Percentiles rank a stretch among this genome's conserved stretches.
Conservation (phyloP, 495 filamentous ascomycete genomes). For the Sordaria brevicollis region DNA sequence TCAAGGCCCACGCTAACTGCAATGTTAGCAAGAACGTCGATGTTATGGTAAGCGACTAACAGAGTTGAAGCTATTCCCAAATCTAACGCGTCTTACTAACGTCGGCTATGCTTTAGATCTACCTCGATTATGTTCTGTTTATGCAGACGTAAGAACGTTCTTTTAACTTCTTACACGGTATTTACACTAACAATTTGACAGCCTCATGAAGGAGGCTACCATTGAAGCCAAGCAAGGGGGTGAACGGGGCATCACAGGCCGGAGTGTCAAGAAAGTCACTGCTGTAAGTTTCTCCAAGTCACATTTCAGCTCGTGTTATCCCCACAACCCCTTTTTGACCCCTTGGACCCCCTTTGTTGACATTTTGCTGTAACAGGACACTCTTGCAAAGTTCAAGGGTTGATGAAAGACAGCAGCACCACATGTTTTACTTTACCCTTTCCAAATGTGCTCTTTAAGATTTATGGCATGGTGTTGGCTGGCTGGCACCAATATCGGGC, state of each 20-base stretch:
- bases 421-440: too few relatives aligned
- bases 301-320: not conserved
- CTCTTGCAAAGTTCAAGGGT: slow-evolving; percentile 69
- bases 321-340: not conserved
- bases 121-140: slow-evolving; percentile 83
- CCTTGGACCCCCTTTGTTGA: slow-evolving; percentile 5
- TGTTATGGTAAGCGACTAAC: slow-evolving; percentile 54
- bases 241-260: slow-evolving; percentile 61
- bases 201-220: slow-evolving; percentile 73
- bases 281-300: slow-evolving; percentile 49
- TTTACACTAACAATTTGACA: slow-evolving; percentile 25
- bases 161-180: not conserved
- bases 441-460: too few relatives aligned
- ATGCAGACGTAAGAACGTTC: slow-evolving; percentile 60
- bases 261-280: slow-evolving; percentile 65
- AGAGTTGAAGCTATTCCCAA: not conserved
- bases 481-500: not conserved
- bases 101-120: slow-evolving; percentile 45
- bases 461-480: not conserved
- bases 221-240: slow-evolving; percentile 66
- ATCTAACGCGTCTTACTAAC: slow-evolving; percentile 5
- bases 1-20: slow-evolving; percentile 78
- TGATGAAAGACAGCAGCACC: slow-evolving; percentile 31
- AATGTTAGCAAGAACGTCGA: slow-evolving; percentile 79
- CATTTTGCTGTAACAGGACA: slow-evolving; percentile 37